Base-by-base conservation (phyloP, 1,139 yeast species). In the Yamadazyma kanchanaburiensis region DNA sequence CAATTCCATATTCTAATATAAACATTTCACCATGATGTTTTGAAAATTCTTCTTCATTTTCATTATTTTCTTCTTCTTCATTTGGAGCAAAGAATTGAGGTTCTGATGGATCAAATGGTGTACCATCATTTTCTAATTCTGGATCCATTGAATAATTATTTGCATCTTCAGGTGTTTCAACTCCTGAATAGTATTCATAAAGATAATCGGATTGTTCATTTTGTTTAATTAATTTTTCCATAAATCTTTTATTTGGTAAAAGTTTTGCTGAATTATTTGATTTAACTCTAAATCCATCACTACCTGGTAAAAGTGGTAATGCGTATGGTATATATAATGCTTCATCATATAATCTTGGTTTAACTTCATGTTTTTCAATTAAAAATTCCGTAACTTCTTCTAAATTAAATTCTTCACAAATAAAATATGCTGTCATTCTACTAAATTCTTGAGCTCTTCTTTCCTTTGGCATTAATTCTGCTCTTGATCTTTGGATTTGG, bases 21-120 rank as follows among this genome's bases (percentile, higher is more conserved):
- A 91, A 91, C 70, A 91, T 73, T 49, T 91, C 97, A 0, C 96
- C 96, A 37, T 68, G 72, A 53, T 86, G 95, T 42, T 80, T 82
- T 12, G 78, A 66, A 38, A 77, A 64, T 38, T 78, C 84, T 1
- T 72, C 42, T 11, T 35, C 46, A 12, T 23, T 26, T 21, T 29
- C 31, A 18, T 19, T 26, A n/a, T 28, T 12, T 4, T 40, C 42
- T 15, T 30, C 30, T 4, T 31, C 28, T 10, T 40, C 46, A 1
- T 63, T 59, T 3, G 75, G 74, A 2, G 74, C 71, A 51, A 69
- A 69, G 38, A 64, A 69, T 39, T 69, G 75, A 3, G 75, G 75
- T 37, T 69, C 73, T 9, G 67, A 59, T 1, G 74, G 74, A 42
- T 69, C 74, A 43, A 69, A 66, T 1, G 70, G 65, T 19, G 52